Conservation (phyloP, 805 yeast species). For the Lipomyces yamanashiensis region DNA sequence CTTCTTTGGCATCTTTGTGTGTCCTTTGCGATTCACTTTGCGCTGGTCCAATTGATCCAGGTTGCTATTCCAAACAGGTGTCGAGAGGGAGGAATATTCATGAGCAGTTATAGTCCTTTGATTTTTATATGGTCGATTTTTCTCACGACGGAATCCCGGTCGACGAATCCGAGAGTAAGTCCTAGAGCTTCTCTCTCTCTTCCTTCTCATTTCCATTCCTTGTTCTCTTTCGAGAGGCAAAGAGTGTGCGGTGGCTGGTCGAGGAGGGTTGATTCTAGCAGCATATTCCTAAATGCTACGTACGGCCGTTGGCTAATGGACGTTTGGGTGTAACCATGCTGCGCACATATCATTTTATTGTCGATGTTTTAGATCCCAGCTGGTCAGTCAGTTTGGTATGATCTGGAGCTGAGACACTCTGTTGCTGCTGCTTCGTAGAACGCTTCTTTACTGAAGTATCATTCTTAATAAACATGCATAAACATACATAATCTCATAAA, state of each 20-base stretch:
- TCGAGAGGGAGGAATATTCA: no score
- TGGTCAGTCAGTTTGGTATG: neutral
- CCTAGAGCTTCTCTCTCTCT: conserved; percentile 50
- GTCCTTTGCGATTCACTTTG: neutral
- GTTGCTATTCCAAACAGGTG: neutral
- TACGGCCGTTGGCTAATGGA: conserved; percentile 86
- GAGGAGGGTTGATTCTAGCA: conserved; percentile 59
- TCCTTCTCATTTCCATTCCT: conserved; percentile 36
- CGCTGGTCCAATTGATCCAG: conserved; percentile 6
- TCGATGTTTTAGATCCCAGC: neutral
- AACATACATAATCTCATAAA: neutral
- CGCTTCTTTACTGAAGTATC: neutral
- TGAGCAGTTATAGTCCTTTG: conserved; percentile 3
- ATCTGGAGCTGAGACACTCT: neutral
- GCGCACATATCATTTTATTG: conserved; percentile 67
- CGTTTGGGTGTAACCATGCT: conserved; percentile 99
- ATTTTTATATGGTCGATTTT: conserved; percentile 21
- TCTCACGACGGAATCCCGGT: conserved; percentile 67
- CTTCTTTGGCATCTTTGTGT: neutral
- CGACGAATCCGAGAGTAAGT: conserved; percentile 89
- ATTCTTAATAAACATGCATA: neutral
- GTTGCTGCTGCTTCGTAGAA: neutral
- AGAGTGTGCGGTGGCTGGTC: neutral
- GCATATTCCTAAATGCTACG: conserved; percentile 99
- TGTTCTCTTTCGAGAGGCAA: neutral